These are phyloP conservation scores for Actinomortierella ambigua DNA, from an alignment of 371 early-diverging fungal species.

Conservation along the genomic window DNA sequence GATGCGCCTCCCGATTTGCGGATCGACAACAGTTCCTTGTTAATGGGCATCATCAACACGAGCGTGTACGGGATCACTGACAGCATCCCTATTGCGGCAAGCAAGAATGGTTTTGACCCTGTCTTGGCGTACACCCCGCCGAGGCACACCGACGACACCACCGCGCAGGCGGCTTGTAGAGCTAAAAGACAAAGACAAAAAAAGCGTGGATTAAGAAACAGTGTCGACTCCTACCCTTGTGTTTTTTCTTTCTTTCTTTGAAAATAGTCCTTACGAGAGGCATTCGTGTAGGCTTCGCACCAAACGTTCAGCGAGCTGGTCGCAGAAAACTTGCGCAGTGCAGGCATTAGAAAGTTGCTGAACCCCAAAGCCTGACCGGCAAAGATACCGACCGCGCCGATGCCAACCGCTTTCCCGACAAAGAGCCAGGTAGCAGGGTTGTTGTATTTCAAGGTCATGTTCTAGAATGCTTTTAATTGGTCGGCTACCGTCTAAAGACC, in stretches of 20 bases:
- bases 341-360: conserved; percentile 24
- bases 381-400: conserved; percentile 26
- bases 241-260: too few species aligned
- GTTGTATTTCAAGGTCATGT: too few species aligned
- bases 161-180: conserved; percentile 10
- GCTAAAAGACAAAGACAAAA: too few species aligned
- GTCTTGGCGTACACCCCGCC: conserved; percentile 16
- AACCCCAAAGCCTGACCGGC: conserved; percentile 20
- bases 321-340: conserved; percentile 8
- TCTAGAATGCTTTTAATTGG: too few species aligned
- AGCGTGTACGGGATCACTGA: conserved; percentile 18
- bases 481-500: too few species aligned
- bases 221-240: too few species aligned
- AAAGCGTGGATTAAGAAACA: background rate
- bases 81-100: conserved; percentile 10
- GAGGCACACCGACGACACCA: conserved; percentile 6
- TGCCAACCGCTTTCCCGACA: conserved; percentile 11
- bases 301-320: conserved; percentile 19
- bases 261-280: conserved; percentile 25
- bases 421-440: conserved; percentile 16
- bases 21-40: conserved; percentile 14
- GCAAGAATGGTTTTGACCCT: conserved; percentile 15
- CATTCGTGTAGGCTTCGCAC: conserved; percentile 12
- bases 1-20: conserved; percentile 1
- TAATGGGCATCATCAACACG: conserved; percentile 19